Conservation (phyloP, 2,329 filamentous ascomycete genomes). For the Cryphonectria naterciae region DNA sequence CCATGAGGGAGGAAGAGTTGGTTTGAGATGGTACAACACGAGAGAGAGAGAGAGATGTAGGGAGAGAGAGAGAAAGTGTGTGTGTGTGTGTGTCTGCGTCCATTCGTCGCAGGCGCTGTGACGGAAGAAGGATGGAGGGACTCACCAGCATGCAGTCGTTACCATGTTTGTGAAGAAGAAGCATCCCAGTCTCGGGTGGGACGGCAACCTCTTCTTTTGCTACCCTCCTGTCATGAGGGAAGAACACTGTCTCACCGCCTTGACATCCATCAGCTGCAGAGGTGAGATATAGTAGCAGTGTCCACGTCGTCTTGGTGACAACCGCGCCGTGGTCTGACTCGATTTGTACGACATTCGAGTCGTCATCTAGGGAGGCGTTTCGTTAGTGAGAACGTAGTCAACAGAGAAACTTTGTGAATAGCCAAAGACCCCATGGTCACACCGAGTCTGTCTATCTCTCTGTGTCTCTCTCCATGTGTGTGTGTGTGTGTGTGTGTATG, state of each 20-base stretch:
- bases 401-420: background rate
- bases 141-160: conserved; percentile 79
- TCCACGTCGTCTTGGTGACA: conserved; percentile 82
- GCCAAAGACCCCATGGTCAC: background rate
- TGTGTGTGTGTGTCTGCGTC: background rate
- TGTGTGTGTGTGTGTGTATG: no score
- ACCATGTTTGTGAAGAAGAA: conserved; percentile 86
- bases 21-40: background rate
- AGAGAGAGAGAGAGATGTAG: background rate
- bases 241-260: conserved; percentile 92
- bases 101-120: background rate
- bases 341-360: conserved; percentile 74
- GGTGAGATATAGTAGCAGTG: conserved; percentile 84
- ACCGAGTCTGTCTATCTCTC: background rate
- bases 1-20: background rate
- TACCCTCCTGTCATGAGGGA: conserved; percentile 67
- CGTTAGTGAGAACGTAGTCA: background rate
- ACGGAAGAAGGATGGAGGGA: conserved; percentile 26
- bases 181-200: conserved; percentile 79
- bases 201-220: conserved; percentile 70
- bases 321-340: conserved; percentile 46
- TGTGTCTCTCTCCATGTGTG: no score
- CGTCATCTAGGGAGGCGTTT: conserved; percentile 68
- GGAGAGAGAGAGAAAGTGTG: no score
- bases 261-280: conserved; percentile 73